Base-by-base conservation (phyloP, 2,329 filamentous ascomycete genomes). In the Sclerotinia minor region DNA sequence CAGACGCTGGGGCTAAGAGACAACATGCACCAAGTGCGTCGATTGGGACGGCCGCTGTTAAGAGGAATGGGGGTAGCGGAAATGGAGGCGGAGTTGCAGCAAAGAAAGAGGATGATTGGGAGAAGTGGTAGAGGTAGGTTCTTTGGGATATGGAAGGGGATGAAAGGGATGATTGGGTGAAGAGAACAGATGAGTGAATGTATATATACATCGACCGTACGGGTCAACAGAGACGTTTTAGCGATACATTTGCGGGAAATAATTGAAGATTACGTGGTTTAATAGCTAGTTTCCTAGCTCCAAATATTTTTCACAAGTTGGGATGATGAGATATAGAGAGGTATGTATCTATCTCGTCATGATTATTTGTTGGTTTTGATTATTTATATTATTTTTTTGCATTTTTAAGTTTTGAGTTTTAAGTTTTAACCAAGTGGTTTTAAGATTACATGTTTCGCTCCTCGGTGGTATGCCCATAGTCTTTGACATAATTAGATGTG, bases 91-190 rank as follows among this genome's bases (percentile, higher is more conserved):
- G 44, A 57, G 58, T 44, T 67, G 73, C 35, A 73, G 72, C 67
- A 80, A 81, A 81, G 73, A 82, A 85, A 69, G 78, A 83, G 67
- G 86, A 89, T 72, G 85, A 88, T 69, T 89, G 87, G 87, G 87
- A 89, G 78, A 86, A 75, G 65, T 77, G 75, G 75, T 77, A 59
- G 41, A 53, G 41, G 32, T 8, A 13, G 32, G 32, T 26, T 29
- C n/a, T 32, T 24, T 19, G 29, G n/a, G 4, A 53, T 6, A 2
- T 4, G 11, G 24, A 24, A 41, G 44, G 64, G 19, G 53, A 26
- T 21, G 5, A 29, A 29, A 35, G 13, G 7, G n/a, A 44, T 29
- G 32, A 21, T 35, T 29, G 29, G 26, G 53, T 60, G 35, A 35
- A 61, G 35, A 50, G 49, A n/a, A 32, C n/a, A 32, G n/a, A 32